Percentiles rank a stretch among this genome's conserved stretches.
Evolutionary conservation across 129 eudicot species (phyloP).

Genomic region (Flaveria ramosissima): DNA sequence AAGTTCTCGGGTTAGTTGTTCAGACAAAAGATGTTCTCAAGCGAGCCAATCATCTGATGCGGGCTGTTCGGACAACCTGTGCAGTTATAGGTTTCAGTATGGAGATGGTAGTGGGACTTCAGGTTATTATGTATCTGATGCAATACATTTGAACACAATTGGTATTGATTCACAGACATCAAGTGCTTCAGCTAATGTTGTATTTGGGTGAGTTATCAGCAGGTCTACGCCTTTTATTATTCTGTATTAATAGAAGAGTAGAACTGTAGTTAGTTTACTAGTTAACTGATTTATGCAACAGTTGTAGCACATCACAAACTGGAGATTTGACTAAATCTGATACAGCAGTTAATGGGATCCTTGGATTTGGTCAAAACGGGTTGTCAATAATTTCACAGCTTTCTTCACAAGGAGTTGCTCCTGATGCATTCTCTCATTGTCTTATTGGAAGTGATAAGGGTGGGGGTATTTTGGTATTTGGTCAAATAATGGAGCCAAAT

Average conservation of each 20-base stretch:
- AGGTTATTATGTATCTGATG: slow-evolving; percentile 75
- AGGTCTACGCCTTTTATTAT: slow-evolving; percentile 18
- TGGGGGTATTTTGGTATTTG: neutral
- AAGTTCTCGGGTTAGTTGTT: slow-evolving; percentile 56
- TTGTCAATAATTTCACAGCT: neutral
- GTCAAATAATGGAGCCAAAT: neutral
- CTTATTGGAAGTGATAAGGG: neutral
- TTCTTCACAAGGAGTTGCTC: neutral
- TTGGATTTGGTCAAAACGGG: neutral
- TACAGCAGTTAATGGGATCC: neutral
- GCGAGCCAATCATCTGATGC: slow-evolving; percentile 67
- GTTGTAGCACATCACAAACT: neutral
- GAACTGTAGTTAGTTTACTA: neutral
- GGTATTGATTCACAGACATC: slow-evolving; percentile 47
- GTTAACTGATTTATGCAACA: neutral
- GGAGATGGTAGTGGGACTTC: slow-evolving; percentile 97
- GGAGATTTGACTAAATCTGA: neutral
- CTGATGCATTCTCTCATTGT: neutral
- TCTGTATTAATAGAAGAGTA: neutral
- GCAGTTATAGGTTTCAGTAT: slow-evolving; percentile 80
- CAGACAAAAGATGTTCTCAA: slow-evolving; percentile 69
- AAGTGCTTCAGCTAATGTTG: slow-evolving; percentile 66
- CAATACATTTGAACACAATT: slow-evolving; percentile 65
- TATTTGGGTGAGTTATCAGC: slow-evolving; percentile 70
- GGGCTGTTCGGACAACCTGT: slow-evolving; percentile 59